Conservation (phyloP, 2,329 filamentous ascomycete species). For the Curvularia lunata region DNA sequence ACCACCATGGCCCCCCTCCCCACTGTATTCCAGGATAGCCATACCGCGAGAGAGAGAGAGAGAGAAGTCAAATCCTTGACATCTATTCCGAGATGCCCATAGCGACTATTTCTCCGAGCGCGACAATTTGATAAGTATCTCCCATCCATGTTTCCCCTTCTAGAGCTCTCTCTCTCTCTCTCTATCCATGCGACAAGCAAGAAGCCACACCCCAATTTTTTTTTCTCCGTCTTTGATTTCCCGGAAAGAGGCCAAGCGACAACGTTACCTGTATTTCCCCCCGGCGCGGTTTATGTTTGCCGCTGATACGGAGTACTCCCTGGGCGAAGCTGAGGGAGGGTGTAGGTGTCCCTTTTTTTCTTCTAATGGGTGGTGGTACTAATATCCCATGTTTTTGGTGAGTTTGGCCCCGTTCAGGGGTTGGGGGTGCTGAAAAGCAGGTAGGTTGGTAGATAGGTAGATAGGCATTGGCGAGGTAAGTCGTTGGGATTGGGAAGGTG, state of each 20-base stretch:
- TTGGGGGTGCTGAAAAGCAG: too few species aligned
- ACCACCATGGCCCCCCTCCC: background rate
- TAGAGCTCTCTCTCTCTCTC: background rate
- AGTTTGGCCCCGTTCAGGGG: too few species aligned
- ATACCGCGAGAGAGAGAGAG: background rate
- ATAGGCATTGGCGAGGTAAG: background rate
- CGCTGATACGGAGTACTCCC: too few species aligned
- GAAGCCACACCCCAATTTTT: background rate
- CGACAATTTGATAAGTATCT: slow-evolving; percentile 3
- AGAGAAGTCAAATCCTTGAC: slow-evolving; percentile 4
- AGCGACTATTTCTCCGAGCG: slow-evolving; percentile 27
- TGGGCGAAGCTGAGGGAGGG: too few species aligned
- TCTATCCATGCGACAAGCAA: slow-evolving; percentile 19
- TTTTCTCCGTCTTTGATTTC: background rate
- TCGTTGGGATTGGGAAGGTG: background rate
- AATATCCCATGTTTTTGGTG: too few species aligned
- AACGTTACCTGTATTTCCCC: background rate
- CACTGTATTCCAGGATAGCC: background rate
- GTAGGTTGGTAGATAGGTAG: too few species aligned
- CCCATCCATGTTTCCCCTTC: background rate
- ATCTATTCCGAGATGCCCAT: slow-evolving; percentile 28
- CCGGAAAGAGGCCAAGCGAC: background rate
- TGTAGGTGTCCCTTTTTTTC: too few species aligned
- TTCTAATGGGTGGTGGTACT: too few species aligned
- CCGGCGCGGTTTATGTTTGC: too few species aligned